These are phyloP conservation scores for Ottelia alismoides DNA, from an alignment of 106 monocot genomes.

Conservation along the genomic window DNA sequence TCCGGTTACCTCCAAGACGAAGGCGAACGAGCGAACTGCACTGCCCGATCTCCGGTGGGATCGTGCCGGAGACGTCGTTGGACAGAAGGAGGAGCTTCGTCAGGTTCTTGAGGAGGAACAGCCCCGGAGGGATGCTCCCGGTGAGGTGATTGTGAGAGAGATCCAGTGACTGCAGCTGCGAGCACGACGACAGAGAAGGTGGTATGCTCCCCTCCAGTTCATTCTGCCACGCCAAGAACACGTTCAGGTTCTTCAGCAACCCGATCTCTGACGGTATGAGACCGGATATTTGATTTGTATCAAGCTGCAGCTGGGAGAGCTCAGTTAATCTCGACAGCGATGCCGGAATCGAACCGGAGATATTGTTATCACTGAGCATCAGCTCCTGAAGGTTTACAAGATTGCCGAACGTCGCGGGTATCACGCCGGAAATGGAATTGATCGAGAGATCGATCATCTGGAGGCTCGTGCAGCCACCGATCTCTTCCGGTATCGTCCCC, in stretches of 20 bases:
- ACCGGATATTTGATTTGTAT: conserved; percentile 72
- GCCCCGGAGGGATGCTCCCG: conserved; percentile 59
- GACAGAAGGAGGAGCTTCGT: conserved; percentile 78
- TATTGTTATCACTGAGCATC: conserved; percentile 89
- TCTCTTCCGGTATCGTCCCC: conserved; percentile 49
- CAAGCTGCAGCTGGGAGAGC: conserved; percentile 60
- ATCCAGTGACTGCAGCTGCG: conserved; percentile 59
- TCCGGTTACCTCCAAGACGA: conserved; percentile 53
- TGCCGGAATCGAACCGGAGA: conserved; percentile 77
- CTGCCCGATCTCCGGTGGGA: conserved; percentile 72
- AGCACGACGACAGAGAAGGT: conserved; percentile 28
- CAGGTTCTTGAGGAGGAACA: conserved; percentile 65
- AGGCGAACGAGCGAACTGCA: conserved; percentile 59
- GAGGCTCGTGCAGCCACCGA: conserved; percentile 55
- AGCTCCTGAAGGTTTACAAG: conserved; percentile 46
- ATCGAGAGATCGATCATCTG: conserved; percentile 77
- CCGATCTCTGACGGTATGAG: conserved; percentile 64
- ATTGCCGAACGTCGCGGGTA: conserved; percentile 43
- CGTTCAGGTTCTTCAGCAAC: conserved; percentile 25
- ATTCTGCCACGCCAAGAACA: conserved; percentile 86
- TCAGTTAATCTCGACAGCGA: conserved; percentile 40
- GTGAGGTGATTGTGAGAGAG: conserved; percentile 82
- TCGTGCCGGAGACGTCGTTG: conserved; percentile 73
- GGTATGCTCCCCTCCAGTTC: conserved; percentile 86
- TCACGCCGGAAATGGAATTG: conserved; percentile 83